Base-by-base conservation (phyloP, 345 rosid genomes). In the Eucalyptus melliodora region DNA sequence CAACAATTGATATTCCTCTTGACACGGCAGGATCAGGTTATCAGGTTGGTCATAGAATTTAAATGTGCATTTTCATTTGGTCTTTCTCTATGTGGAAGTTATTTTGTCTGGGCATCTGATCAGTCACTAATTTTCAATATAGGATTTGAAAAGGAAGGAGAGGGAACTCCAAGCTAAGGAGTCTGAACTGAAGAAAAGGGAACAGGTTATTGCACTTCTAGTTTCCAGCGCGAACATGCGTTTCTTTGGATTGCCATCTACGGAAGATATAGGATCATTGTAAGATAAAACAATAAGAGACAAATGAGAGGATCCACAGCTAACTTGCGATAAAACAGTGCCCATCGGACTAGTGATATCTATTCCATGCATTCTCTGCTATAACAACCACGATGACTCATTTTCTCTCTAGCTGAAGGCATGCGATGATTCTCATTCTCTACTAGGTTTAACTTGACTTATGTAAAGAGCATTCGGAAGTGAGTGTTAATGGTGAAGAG, bases 141-240 rank as follows among this genome's bases (percentile, higher is more conserved):
- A 97, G 99, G 97, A 96, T 93, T 92, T 96, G 91, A 97, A 94
- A 90, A 94, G 94, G 90, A 98, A 95, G 92, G 99, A 98, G 91
- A 98, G 93, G 90, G 99, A 98, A 92, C 99, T 98, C 86, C 98
- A 96, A 89, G 98, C 99, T 91, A 98, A 97, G 95, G 99, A 98
- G 94, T 91, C 98, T 93, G 99, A 97, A 87, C 92, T 97, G 92
- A 95, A 91, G 95, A 95, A 93, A 91, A 92, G 98, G 89, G 99
- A 98, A 93, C 97, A 96, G 98, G 99, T 97, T 89, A 89, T 30
- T 91, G 45, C 81, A 69, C 69, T 87, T 87, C 88, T 60, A 12
- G 23, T 87, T 87, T 37, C 49, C 69, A 13, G 59, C 12, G 2
- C 37, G 88, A 19, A 44, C 47, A 23, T 42, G n/a, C 14, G 2